phyloP scores from a whole-genome alignment of 225 moss, liverwort and hornwort genomes.

The Bryum argenteum region DNA sequence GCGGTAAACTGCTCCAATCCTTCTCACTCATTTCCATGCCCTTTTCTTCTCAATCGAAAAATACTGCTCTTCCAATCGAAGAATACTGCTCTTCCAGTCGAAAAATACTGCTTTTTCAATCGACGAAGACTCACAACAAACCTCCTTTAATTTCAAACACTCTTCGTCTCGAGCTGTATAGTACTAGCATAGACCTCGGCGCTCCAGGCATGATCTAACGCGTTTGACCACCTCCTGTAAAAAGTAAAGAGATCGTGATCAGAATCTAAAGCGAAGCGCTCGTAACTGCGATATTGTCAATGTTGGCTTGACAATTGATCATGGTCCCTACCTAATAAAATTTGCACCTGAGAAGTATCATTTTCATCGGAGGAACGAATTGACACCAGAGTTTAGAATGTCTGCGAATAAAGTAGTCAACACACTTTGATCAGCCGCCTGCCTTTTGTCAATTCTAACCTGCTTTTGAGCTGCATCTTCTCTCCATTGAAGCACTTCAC shows the following conservation, averaged over 20 bases:
- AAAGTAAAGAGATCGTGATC: background rate
- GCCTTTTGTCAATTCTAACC: background rate
- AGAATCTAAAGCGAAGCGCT: background rate
- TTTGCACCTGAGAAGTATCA: background rate
- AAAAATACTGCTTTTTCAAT: background rate
- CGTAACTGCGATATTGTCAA: background rate
- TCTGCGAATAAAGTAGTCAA: background rate
- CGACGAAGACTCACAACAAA: too few species aligned
- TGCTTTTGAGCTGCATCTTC: background rate
- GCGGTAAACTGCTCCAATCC: conserved; percentile 66
- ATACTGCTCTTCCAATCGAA: background rate
- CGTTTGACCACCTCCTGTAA: background rate
- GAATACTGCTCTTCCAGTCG: background rate
- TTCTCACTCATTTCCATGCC: conserved; percentile 25
- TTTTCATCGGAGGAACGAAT: background rate
- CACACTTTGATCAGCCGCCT: background rate
- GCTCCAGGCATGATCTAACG: too few species aligned
- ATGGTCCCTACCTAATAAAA: background rate
- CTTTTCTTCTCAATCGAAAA: background rate
- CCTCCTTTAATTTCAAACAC: background rate
- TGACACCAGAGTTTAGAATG: background rate
- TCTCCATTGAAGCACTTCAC: background rate
- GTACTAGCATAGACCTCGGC: background rate
- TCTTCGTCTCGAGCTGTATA: background rate
- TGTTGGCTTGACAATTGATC: background rate